Conservation (phyloP, 305 asterid species). For the Fraxinus sp. region DNA sequence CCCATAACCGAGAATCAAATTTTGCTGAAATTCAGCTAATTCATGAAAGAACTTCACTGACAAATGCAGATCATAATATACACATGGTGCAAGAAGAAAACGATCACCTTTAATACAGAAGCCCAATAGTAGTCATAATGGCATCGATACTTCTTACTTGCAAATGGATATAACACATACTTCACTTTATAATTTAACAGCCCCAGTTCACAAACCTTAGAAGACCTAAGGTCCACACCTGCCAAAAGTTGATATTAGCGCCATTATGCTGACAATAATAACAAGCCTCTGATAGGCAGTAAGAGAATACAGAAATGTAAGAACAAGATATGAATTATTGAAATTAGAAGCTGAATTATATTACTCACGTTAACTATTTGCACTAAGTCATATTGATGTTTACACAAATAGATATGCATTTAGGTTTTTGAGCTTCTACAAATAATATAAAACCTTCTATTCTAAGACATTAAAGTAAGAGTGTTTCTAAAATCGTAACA, state of each 20-base stretch:
- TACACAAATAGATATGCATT: neutral
- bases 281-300: neutral
- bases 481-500: neutral
- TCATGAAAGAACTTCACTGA: neutral
- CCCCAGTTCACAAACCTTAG: slow-evolving; percentile 95
- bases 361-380: neutral
- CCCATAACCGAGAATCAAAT: neutral
- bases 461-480: neutral
- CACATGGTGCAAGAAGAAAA: slow-evolving; percentile 16
- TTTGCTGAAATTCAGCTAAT: neutral
- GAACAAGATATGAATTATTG: neutral
- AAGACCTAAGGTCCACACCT: slow-evolving; percentile 94
- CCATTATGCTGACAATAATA: neutral
- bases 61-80: neutral
- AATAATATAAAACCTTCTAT: neutral
- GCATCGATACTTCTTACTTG: slow-evolving; percentile 73
- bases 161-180: slow-evolving; percentile 71
- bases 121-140: slow-evolving; percentile 97
- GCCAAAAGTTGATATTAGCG: slow-evolving; percentile 29
- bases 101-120: slow-evolving; percentile 78
- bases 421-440: neutral
- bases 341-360: neutral
- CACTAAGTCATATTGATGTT: neutral
- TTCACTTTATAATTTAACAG: slow-evolving; percentile 78
- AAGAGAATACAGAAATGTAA: neutral